phyloP scores from a whole-genome alignment of 2,329 filamentous ascomycete species.

The Bipolaris cookei region DNA sequence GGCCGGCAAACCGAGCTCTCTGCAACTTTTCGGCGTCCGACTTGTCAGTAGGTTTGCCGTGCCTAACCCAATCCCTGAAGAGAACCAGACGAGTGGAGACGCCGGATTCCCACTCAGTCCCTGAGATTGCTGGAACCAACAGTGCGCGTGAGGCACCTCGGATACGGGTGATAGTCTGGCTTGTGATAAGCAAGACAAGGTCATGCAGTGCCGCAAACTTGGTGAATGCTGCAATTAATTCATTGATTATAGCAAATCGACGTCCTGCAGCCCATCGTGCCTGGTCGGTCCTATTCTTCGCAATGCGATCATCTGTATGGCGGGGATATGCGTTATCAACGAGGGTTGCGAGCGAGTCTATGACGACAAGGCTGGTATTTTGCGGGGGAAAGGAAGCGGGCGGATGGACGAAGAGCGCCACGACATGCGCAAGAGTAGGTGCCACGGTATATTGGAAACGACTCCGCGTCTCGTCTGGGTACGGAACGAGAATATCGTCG shows the following conservation, averaged over 20 bases:
- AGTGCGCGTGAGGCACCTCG: conserved; percentile 69
- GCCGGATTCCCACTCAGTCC: conserved; percentile 79
- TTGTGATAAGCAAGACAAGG: conserved; percentile 76
- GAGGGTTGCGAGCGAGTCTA: conserved; percentile 79
- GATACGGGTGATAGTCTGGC: conserved; percentile 83
- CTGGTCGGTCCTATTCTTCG: conserved; percentile 52
- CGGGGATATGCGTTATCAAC: conserved; percentile 79
- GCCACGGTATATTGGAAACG: conserved; percentile 70
- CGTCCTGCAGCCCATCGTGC: conserved; percentile 57
- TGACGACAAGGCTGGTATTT: conserved; percentile 71
- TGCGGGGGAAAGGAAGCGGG: conserved; percentile 66
- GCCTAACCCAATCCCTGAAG: conserved; percentile 71
- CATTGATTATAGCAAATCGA: conserved; percentile 68
- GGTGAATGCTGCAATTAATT: conserved; percentile 65
- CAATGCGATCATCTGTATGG: conserved; percentile 52
- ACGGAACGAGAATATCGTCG: conserved; percentile 51
- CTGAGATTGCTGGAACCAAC: conserved; percentile 76
- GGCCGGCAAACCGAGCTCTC: conserved; percentile 51
- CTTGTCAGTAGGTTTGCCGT: conserved; percentile 35
- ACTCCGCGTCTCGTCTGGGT: conserved; percentile 42
- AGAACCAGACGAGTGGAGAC: conserved; percentile 75
- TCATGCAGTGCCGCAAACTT: conserved; percentile 76
- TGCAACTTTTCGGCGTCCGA: conserved; percentile 39
- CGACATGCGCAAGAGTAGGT: conserved; percentile 66
- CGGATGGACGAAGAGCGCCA: conserved; percentile 76